Percentiles rank a stretch among this genome's conserved stretches.
phyloP scores from a whole-genome alignment of 202 grass and related monocot species.

The Musa balbisiana region DNA sequence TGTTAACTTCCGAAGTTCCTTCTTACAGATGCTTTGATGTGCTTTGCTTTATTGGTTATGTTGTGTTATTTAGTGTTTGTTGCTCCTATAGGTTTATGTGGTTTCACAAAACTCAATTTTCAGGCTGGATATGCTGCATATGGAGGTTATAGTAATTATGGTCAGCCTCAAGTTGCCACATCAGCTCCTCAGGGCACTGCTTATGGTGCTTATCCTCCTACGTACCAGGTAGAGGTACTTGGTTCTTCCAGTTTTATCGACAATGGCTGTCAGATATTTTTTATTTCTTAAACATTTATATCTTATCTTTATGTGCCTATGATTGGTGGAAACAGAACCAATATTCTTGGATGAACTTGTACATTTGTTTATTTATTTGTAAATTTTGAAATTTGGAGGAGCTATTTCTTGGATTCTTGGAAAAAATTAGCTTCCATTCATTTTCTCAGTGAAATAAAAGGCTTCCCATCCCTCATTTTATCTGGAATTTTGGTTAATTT shows the following conservation, averaged over 20 bases:
- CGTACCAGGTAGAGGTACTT: slow-evolving; percentile 60
- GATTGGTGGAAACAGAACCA: not conserved
- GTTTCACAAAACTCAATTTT: slow-evolving; percentile 9
- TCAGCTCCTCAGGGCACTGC: slow-evolving; percentile 66
- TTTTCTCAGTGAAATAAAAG: too few relatives aligned
- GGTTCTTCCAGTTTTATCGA: not conserved
- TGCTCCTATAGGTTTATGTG: slow-evolving; percentile 6
- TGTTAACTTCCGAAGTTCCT: not conserved
- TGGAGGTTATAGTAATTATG: slow-evolving; percentile 65
- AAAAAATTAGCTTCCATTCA: too few relatives aligned
- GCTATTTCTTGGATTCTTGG: too few relatives aligned
- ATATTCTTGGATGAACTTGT: not conserved
- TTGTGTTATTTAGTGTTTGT: slow-evolving; percentile 15
- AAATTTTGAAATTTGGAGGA: too few relatives aligned
- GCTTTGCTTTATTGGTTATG: slow-evolving; percentile 6
- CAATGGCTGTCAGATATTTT: not conserved
- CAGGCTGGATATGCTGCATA: slow-evolving; percentile 78
- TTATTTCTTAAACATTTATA: not conserved
- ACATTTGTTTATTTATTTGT: too few relatives aligned
- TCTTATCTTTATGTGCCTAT: not conserved
- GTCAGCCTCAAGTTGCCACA: slow-evolving; percentile 50
- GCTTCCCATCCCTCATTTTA: too few relatives aligned
- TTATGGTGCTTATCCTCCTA: slow-evolving; percentile 78
- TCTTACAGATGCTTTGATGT: not conserved
- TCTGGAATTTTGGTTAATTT: too few relatives aligned